phyloP scores from a whole-genome alignment of 768 basidiomycete species.

The Zangia roseola region DNA sequence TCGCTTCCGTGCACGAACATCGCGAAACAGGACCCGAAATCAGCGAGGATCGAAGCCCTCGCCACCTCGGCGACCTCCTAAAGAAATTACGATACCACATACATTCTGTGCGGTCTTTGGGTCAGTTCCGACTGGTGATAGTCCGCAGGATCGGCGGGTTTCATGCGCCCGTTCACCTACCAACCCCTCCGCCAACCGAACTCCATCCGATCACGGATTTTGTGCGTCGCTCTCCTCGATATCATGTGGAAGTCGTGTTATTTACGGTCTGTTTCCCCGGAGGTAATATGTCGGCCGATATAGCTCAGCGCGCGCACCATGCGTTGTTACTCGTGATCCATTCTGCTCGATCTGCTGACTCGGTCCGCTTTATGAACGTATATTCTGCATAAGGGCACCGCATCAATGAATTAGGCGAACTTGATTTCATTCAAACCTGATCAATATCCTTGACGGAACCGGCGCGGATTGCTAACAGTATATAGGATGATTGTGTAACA shows the following conservation, averaged over 20 bases:
- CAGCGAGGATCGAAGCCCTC: constrained; percentile 18
- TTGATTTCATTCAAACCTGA: background rate
- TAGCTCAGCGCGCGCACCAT: no score
- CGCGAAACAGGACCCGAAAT: constrained; percentile 23
- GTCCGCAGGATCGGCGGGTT: constrained; percentile 8
- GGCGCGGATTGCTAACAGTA: background rate
- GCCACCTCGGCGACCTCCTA: constrained; percentile 3
- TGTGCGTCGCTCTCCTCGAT: background rate
- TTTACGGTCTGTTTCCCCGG: background rate
- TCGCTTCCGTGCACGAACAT: constrained; percentile 18
- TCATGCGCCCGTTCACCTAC: constrained; percentile 12
- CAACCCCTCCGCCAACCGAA: constrained; percentile 1
- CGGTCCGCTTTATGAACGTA: no score
- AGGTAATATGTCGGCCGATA: background rate
- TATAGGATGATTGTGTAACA: background rate
- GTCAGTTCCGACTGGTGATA: background rate
- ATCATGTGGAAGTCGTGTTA: background rate
- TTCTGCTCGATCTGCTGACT: no score
- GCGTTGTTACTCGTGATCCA: no score
- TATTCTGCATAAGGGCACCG: background rate
- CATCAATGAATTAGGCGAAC: background rate
- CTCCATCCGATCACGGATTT: constrained; percentile 9
- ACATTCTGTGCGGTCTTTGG: constrained; percentile 6
- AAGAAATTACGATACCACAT: constrained; percentile 1
- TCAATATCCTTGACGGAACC: background rate